Conservation (phyloP, 1,284 basidiomycete genomes). For the Sphagnurus paluster region DNA sequence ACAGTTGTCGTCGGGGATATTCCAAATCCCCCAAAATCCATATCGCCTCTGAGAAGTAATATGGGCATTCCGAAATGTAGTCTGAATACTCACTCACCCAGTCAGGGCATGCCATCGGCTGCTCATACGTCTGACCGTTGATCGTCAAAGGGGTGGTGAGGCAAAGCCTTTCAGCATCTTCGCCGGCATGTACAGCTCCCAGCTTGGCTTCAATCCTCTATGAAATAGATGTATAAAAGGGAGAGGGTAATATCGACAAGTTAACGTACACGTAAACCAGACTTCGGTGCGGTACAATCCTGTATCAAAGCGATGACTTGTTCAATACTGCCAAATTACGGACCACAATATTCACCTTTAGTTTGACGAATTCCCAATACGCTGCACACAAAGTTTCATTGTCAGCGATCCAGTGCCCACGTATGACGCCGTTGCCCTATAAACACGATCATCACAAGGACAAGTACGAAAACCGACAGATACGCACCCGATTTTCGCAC, state of each 20-base stretch:
- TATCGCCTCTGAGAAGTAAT: background rate
- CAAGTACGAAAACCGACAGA: background rate
- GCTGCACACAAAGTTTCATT: slow-evolving; percentile 14
- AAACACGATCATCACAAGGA: background rate
- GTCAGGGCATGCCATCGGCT: slow-evolving; percentile 15
- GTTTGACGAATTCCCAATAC: slow-evolving; percentile 16
- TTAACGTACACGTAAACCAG: slow-evolving; percentile 14
- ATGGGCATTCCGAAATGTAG: background rate
- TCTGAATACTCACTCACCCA: slow-evolving; percentile 10
- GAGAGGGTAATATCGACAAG: background rate
- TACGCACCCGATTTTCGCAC: slow-evolving; percentile 15
- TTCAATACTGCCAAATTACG: background rate
- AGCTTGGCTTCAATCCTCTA: slow-evolving; percentile 20
- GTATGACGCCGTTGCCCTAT: background rate
- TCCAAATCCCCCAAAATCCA: slow-evolving; percentile 11
- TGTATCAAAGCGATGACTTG: background rate
- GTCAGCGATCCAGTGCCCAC: slow-evolving; percentile 17
- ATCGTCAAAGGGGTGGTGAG: slow-evolving; percentile 13
- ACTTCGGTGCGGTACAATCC: slow-evolving; percentile 16
- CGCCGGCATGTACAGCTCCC: slow-evolving; percentile 6
- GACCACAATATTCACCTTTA: slow-evolving; percentile 9
- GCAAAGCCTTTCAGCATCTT: slow-evolving; percentile 12
- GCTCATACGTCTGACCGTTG: slow-evolving; percentile 10
- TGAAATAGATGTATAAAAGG: background rate
- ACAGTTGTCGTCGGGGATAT: slow-evolving; percentile 10